Evolutionary conservation across 495 filamentous ascomycete species (phyloP), one percentile per base, ranked within the genome.

Genomic region (Chaetomium tenue): DNA sequence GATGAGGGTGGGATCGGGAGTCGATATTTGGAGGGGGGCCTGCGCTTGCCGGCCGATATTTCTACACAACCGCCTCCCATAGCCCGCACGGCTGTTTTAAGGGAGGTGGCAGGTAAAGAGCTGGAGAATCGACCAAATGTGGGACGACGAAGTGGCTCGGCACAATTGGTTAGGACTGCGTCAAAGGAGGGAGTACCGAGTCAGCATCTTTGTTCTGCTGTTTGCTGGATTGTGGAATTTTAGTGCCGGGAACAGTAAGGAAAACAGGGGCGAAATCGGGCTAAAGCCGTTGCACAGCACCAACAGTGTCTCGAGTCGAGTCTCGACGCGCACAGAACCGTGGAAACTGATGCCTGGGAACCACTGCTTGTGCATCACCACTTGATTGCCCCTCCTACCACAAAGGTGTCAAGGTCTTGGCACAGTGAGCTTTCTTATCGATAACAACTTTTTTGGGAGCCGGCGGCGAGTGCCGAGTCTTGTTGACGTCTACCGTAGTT

Each of bases 121-220:
- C 23, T 6, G n/a, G 18, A 16, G 40, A 37, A 15, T 44, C 7
- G 37, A 25, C 22, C n/a, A 37, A 16, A 25, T 8, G 33, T 60
- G 26, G 57, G 22, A 20, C 3, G 2, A 1, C 5, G 40, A 5
- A 8, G 58, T 11, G 20, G 46, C 30, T 40, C 33, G 33, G 47
- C 7, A 16, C 5, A 46, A 62, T 54, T 37, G 39, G 15, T 39
- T 23, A 23, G 42, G 26, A 12, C 18, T 22, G 39, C 16, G 25
- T 33, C 48, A 44, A 53, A 61, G 44, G 30, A 53, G 13, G 13
- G 20, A 8, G 44, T 18, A 22, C 18, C 5, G 39, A 9, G 22
- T 55, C n/a, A 20, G 25, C 60, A 47, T 63, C 60, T 56, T 63
- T 63, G 51, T 56, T 63, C n/a, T 25, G 25, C 7, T 16, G 9